Evolutionary conservation across 148 eudicot genomes (phyloP), one percentile per base, ranked within the genome.

Genomic region (Silene latifolia): DNA sequence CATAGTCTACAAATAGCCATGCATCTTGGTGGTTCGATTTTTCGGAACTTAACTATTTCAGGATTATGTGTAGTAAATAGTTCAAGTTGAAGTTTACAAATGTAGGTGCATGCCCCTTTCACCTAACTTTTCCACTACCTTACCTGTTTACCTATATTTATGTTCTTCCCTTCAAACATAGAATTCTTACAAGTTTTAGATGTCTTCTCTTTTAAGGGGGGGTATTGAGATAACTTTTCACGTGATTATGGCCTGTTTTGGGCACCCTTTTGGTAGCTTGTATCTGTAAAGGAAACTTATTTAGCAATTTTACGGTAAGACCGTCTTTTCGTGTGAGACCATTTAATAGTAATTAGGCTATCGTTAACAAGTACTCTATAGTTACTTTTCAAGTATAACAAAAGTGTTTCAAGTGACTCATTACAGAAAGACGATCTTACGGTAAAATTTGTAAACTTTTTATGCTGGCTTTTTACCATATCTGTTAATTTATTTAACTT

Each of bases 11-110:
- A 65, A 65, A 65, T 65, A 65, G 48, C 47, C 48, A 32, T n/a
- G 47, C 69, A 65, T 65, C 69, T 13, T 32, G 7, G 47, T 65
- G 20, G 20, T 65, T 65, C 21, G n/a, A 65, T 35, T n/a, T 65
- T 17, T 65, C 42, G 7, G 18, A 32, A 32, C n/a, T 7, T 8
- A 17, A 32, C 47, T 18, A 15, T 35, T 35, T 35, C 47, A 32
- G n/a, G 21, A 65, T 65, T 35, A 51, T n/a, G 17, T 32, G 47
- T 18, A 32, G n/a, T 29, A 32, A 65, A 18, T 17, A 65, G 47
- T 65, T 65, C 4, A 35, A 65, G 69, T 44, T 65, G 69, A 65
- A 32, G 39, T 44, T 5, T 35, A 7, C 6, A 64, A 42, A 48
- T 48, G 14, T 48, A 51, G 17, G 56, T 51, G 14, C 15, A 51